Conservation (phyloP, 2,329 filamentous ascomycete species). For the Fusarium lyarnte region DNA sequence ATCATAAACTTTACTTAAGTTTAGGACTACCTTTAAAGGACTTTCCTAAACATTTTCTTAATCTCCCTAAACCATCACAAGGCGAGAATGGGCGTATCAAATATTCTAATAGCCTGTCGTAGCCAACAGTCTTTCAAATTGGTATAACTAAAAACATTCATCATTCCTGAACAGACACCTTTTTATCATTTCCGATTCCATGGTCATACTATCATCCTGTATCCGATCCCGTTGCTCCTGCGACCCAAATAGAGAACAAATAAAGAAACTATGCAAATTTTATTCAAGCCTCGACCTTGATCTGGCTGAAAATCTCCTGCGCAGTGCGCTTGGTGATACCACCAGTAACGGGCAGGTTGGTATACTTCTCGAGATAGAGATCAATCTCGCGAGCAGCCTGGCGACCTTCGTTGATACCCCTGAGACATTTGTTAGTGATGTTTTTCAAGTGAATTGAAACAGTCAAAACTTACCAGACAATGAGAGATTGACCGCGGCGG, state of each 20-base stretch:
- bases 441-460: not conserved
- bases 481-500: constrained; percentile 91
- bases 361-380: constrained; percentile 81
- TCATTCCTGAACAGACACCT: constrained; percentile 3
- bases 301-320: constrained; percentile 68
- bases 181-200: constrained; percentile 16
- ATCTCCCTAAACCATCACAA: not conserved
- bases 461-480: constrained; percentile 79
- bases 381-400: constrained; percentile 94
- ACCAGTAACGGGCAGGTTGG: constrained; percentile 86
- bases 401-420: constrained; percentile 97
- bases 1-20: not conserved
- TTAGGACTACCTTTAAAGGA: not conserved
- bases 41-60: not conserved
- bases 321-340: constrained; percentile 90
- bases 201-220: constrained; percentile 29
- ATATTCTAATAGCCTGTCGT: not conserved
- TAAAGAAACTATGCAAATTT: not conserved
- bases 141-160: constrained; percentile 29
- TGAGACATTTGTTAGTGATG: constrained; percentile 44
- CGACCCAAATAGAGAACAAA: constrained; percentile 2
- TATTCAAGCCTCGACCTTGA: constrained; percentile 34
- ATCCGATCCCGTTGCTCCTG: constrained; percentile 25
- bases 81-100: not conserved
- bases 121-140: constrained; percentile 35